These are phyloP conservation scores for Metschnikowia similis DNA, from an alignment of 805 yeast genomes.

Conservation along the genomic window DNA sequence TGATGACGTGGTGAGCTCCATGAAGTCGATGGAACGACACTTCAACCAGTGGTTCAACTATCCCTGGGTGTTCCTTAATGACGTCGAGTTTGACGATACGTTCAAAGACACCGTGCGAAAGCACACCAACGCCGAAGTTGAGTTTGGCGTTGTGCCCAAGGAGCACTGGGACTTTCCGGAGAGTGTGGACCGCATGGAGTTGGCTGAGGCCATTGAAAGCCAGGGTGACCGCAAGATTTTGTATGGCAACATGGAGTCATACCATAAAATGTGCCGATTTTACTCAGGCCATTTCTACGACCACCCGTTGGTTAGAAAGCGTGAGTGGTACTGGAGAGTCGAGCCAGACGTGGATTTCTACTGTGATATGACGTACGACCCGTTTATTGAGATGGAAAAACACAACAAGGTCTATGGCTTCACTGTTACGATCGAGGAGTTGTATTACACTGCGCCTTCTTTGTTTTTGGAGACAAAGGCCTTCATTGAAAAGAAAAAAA, in stretches of 20 bases:
- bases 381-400: conserved; percentile 74
- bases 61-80: conserved; percentile 88
- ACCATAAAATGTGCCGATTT: conserved; percentile 81
- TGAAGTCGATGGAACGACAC: conserved; percentile 74
- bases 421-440: conserved; percentile 72
- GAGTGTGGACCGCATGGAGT: conserved; percentile 34
- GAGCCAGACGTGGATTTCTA: conserved; percentile 89
- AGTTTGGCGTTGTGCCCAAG: conserved; percentile 64
- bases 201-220: conserved; percentile 55
- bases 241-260: conserved; percentile 78
- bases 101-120: conserved; percentile 52
- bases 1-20: conserved; percentile 68
- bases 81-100: conserved; percentile 63
- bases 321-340: conserved; percentile 94
- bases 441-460: conserved; percentile 77
- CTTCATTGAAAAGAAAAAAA: conserved; percentile 46
- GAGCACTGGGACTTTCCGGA: conserved; percentile 65
- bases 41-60: conserved; percentile 93
- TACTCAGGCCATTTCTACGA: conserved; percentile 75
- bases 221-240: conserved; percentile 83
- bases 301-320: conserved; percentile 65
- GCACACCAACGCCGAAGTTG: conserved; percentile 56
- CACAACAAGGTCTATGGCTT: conserved; percentile 77
- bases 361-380: conserved; percentile 91
- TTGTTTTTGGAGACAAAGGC: conserved; percentile 69